Percentiles rank a stretch among this genome's conserved stretches.
Evolutionary conservation across 805 yeast species (phyloP).

Genomic region (Hanseniaspora lachancei): DNA sequence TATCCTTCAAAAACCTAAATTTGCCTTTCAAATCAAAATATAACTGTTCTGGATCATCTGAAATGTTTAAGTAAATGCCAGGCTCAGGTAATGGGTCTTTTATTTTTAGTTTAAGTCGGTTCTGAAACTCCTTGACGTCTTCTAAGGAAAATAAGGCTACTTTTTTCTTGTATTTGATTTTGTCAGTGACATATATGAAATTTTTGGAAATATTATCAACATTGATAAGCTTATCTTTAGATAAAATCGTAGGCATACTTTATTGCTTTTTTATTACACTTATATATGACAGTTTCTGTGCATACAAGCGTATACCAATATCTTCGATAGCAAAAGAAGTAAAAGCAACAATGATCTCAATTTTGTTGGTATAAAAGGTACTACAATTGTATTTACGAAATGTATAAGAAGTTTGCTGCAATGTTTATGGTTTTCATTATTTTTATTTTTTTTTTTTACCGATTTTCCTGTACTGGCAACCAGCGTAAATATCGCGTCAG

Average conservation of each 20-base stretch:
- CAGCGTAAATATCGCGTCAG: background rate
- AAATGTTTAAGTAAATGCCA: background rate
- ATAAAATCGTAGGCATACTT: background rate
- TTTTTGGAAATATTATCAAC: background rate
- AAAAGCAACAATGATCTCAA: background rate
- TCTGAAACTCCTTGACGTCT: background rate
- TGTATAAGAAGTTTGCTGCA: too few relatives aligned
- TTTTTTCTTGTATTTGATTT: background rate
- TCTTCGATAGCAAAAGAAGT: background rate
- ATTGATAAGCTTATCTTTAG: background rate
- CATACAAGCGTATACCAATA: background rate
- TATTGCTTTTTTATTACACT: background rate
- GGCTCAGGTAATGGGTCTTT: constrained; percentile 6
- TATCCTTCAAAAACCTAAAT: background rate
- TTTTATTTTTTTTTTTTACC: background rate
- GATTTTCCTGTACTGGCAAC: background rate
- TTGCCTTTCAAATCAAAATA: background rate
- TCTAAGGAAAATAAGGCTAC: background rate
- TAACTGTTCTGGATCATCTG: background rate
- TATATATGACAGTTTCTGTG: background rate
- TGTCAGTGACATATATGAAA: background rate
- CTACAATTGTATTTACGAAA: too few relatives aligned
- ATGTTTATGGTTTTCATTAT: background rate
- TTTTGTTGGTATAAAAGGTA: too few relatives aligned
- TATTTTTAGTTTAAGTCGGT: background rate